Conservation (phyloP, 2,329 filamentous ascomycete species). For the Hypoxylon sp. region DNA sequence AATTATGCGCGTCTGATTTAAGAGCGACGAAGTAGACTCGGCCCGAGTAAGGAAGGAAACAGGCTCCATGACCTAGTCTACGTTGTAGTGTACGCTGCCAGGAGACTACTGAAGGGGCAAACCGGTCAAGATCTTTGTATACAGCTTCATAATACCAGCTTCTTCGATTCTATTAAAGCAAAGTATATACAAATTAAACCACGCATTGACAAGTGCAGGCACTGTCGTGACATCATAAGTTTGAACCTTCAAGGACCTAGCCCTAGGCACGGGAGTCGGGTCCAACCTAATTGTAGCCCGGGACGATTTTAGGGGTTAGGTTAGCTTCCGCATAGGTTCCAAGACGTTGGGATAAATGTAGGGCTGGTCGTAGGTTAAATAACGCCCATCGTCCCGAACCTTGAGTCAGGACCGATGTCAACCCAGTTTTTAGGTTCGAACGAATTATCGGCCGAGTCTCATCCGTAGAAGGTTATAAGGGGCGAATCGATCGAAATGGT, state of each 20-base stretch:
- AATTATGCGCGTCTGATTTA: conserved; percentile 23
- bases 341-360: conserved; percentile 8
- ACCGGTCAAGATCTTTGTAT: conserved; percentile 47
- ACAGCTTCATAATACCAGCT: conserved; percentile 53
- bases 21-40: conserved; percentile 23
- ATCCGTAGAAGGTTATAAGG: not conserved
- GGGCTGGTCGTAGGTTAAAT: conserved; percentile 6
- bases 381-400: not conserved
- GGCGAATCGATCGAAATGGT: too few relatives aligned
- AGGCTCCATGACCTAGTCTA: conserved; percentile 34
- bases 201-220: not conserved
- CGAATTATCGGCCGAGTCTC: not conserved
- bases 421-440: not conserved
- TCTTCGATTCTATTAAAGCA: conserved; percentile 48
- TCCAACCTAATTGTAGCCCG: conserved; percentile 25
- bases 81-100: conserved; percentile 16
- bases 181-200: conserved; percentile 25
- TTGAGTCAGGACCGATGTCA: conserved; percentile 1
- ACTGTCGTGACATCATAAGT: not conserved
- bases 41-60: conserved; percentile 23
- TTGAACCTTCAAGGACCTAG: not conserved
- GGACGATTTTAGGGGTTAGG: conserved; percentile 1
- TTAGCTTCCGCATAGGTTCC: conserved; percentile 10
- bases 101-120: conserved; percentile 19
- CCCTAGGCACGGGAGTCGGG: conserved; percentile 2